A percentile compares a stretch with the other conserved stretches of the same genome.
phyloP scores from a whole-genome alignment of 202 grass and related monocot genomes.

The Carex arenaria region DNA sequence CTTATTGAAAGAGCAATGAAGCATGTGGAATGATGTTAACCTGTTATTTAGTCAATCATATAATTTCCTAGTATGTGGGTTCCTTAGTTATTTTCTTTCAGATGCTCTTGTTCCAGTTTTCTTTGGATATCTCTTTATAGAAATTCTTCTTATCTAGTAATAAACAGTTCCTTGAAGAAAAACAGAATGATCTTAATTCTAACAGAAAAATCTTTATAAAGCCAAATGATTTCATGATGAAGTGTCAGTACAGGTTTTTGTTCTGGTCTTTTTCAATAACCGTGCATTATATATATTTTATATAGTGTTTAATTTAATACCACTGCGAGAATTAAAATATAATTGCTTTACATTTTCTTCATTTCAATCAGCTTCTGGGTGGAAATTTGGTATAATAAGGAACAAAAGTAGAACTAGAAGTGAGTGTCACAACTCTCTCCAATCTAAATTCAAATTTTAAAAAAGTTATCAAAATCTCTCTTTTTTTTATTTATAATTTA shows the following conservation, averaged over 20 bases:
- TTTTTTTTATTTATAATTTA: too few species aligned
- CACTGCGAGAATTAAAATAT: neutral
- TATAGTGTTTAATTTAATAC: neutral
- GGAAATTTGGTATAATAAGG: neutral
- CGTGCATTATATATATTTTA: too few species aligned
- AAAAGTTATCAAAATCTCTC: too few species aligned
- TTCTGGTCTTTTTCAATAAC: too few species aligned
- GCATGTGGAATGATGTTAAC: neutral
- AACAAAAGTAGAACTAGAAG: neutral
- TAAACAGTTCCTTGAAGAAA: neutral
- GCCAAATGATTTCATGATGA: neutral
- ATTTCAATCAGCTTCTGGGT: neutral
- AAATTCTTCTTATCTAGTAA: neutral
- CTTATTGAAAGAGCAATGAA: neutral
- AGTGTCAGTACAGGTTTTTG: too few species aligned
- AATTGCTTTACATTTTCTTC: neutral
- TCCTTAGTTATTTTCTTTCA: neutral
- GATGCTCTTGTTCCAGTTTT: neutral
- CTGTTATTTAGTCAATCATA: neutral
- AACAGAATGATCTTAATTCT: neutral
- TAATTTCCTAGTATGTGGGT: neutral
- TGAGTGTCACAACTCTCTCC: neutral
- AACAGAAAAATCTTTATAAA: neutral
- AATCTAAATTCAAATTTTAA: too few species aligned
- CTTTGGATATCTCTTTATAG: neutral